These are phyloP conservation scores for Solanum tarijense DNA, from an alignment of 257 asterid species.

Conservation along the genomic window DNA sequence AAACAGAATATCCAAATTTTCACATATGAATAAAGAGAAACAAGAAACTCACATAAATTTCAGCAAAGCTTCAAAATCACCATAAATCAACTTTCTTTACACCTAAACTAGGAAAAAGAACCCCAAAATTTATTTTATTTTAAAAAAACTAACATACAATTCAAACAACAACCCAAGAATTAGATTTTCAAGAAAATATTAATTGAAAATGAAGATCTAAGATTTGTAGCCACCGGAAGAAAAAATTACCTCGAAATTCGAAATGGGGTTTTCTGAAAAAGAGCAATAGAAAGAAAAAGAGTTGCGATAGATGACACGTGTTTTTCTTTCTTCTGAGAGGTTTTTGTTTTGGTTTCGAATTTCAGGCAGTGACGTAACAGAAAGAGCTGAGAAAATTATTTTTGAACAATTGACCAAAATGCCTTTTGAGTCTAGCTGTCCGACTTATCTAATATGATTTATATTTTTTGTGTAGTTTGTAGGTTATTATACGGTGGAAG, in stretches of 20 bases:
- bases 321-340: background rate
- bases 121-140: background rate
- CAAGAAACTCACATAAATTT: background rate
- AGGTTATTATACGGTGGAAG: too few species aligned
- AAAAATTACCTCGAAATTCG: background rate
- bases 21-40: background rate
- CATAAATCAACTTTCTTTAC: background rate
- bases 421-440: too few species aligned
- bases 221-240: background rate
- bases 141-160: background rate
- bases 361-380: background rate
- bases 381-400: background rate
- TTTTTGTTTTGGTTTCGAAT: background rate
- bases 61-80: background rate
- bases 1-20: background rate
- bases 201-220: background rate
- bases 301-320: background rate
- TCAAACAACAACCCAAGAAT: background rate
- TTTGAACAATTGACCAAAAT: background rate
- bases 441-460: too few species aligned
- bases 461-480: too few species aligned
- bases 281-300: background rate
- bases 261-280: background rate
- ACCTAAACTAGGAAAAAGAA: background rate
- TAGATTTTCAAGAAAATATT: background rate